Percentiles rank a stretch among this genome's conserved stretches.
Evolutionary conservation across 2,329 filamentous ascomycete genomes (phyloP).

Genomic region (Neofusicoccum ribis): DNA sequence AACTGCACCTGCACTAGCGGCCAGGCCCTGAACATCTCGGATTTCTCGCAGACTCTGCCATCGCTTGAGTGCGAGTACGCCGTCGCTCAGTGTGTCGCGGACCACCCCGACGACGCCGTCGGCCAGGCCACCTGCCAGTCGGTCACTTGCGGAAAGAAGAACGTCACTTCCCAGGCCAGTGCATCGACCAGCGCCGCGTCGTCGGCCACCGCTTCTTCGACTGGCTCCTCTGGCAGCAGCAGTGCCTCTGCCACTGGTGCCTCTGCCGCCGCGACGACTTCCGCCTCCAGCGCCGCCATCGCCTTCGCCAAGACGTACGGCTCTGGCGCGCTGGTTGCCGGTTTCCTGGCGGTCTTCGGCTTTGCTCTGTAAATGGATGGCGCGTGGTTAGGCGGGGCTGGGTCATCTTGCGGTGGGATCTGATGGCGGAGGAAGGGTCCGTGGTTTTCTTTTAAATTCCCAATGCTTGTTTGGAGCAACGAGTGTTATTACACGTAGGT

Average conservation of each 20-base stretch:
- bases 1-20: constrained; percentile 60
- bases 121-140: constrained; percentile 49
- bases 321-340: constrained; percentile 53
- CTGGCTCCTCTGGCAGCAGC: constrained; percentile 15
- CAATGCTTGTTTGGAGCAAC: constrained; percentile 12
- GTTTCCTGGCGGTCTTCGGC: constrained; percentile 58
- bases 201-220: constrained; percentile 24
- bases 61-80: constrained; percentile 20
- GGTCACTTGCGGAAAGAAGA: constrained; percentile 52
- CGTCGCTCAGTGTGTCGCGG: constrained; percentile 45
- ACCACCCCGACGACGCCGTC: constrained; percentile 46
- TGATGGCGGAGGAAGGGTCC: background rate
- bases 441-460: constrained; percentile 8
- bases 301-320: constrained; percentile 52
- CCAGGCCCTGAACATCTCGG: constrained; percentile 54
- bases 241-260: constrained; percentile 29
- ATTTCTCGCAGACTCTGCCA: constrained; percentile 61
- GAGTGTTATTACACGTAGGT: constrained; percentile 17
- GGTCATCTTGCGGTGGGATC: background rate
- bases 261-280: constrained; percentile 31
- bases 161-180: constrained; percentile 24
- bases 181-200: constrained; percentile 25
- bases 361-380: constrained; percentile 53
- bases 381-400: background rate
- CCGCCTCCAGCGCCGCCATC: constrained; percentile 46